These are phyloP conservation scores for Imleria badia DNA, from an alignment of 768 basidiomycete species.

Conservation along the genomic window DNA sequence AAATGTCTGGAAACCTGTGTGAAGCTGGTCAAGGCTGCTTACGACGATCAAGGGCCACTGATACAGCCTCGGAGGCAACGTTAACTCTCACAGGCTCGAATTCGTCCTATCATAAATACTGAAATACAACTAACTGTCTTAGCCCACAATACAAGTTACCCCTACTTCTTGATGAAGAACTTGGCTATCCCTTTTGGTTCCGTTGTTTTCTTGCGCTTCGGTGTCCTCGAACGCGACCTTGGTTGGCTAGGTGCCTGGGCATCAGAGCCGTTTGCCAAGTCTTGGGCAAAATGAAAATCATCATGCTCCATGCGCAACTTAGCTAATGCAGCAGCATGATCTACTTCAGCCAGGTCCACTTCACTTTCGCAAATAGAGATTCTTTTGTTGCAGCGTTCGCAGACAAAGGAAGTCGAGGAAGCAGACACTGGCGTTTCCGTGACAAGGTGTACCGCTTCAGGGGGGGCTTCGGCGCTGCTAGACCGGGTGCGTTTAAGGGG, in stretches of 20 bases:
- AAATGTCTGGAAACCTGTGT: slow-evolving; percentile 9
- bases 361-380: slow-evolving; percentile 35
- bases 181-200: slow-evolving; percentile 45
- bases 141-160: background rate
- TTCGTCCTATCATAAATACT: too few species aligned
- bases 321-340: slow-evolving; percentile 36
- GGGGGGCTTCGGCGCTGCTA: slow-evolving; percentile 15
- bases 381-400: slow-evolving; percentile 54
- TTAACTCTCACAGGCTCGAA: background rate
- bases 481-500: slow-evolving; percentile 42
- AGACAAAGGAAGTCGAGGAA: slow-evolving; percentile 45
- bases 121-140: too few species aligned
- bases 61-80: slow-evolving; percentile 5
- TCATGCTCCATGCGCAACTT: slow-evolving; percentile 68
- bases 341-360: slow-evolving; percentile 23
- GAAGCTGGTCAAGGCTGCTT: background rate
- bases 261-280: slow-evolving; percentile 53
- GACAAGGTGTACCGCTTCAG: background rate
- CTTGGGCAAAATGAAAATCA: slow-evolving; percentile 88
- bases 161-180: slow-evolving; percentile 42
- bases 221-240: slow-evolving; percentile 16
- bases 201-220: slow-evolving; percentile 32
- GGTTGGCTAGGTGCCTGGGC: background rate
- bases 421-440: background rate
- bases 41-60: slow-evolving; percentile 19